These are phyloP conservation scores for Botryobasidium botryosum DNA, from an alignment of 768 basidiomycete species.

Conservation along the genomic window DNA sequence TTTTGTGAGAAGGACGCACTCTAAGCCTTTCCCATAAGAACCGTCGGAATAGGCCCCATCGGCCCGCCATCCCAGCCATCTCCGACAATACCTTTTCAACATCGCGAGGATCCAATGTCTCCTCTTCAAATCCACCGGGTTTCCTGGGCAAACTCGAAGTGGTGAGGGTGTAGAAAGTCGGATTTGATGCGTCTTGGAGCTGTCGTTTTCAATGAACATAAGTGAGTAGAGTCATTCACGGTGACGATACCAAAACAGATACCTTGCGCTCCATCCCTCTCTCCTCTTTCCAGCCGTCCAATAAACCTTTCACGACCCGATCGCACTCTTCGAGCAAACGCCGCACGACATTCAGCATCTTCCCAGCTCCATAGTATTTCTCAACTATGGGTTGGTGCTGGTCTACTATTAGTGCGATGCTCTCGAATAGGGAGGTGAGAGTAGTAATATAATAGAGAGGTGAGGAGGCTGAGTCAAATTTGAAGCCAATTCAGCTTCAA, in stretches of 20 bases:
- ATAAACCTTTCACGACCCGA: constrained; percentile 52
- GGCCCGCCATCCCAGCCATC: constrained; percentile 70
- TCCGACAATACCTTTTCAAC: constrained; percentile 85
- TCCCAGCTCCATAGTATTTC: constrained; percentile 86
- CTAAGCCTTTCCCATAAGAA: constrained; percentile 63
- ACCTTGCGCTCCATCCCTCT: constrained; percentile 69
- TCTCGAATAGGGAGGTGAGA: constrained; percentile 85
- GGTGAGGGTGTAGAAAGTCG: constrained; percentile 5
- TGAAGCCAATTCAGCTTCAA: constrained; percentile 7
- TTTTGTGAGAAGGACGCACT: constrained; percentile 25
- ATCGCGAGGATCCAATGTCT: constrained; percentile 65
- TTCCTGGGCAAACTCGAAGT: constrained; percentile 2
- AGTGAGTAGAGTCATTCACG: background rate
- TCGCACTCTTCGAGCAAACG: constrained; percentile 76
- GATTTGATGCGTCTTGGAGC: constrained; percentile 10
- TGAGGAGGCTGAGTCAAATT: constrained; percentile 49
- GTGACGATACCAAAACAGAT: background rate
- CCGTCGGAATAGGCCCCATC: constrained; percentile 82
- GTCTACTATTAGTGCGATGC: constrained; percentile 87
- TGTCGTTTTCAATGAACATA: background rate
- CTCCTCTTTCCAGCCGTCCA: constrained; percentile 86
- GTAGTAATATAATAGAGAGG: constrained; percentile 82
- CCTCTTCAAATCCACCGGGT: constrained; percentile 21
- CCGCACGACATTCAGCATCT: constrained; percentile 66
- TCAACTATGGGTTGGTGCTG: constrained; percentile 97